Conservation (phyloP, 2,329 filamentous ascomycete species). For the Diaporthe aspalathi region DNA sequence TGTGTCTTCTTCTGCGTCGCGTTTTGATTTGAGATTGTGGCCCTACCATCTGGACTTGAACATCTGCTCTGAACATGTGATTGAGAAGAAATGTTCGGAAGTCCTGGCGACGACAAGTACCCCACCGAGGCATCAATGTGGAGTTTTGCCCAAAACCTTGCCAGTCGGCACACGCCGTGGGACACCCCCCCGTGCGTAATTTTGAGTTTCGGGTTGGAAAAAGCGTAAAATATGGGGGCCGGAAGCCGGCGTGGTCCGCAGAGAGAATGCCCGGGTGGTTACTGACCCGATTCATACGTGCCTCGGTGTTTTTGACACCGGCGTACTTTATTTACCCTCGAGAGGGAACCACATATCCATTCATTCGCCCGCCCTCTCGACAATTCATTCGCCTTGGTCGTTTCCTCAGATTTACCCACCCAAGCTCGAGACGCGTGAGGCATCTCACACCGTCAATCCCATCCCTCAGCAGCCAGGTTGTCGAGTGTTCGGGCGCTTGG, state of each 20-base stretch:
- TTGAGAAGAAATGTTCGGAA: no score
- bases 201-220: slow-evolving; percentile 7
- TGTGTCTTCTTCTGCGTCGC: no score
- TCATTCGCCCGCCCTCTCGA: no score
- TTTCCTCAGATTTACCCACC: no score
- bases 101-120: neutral
- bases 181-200: slow-evolving; percentile 11
- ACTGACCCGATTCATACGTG: neutral
- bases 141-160: neutral
- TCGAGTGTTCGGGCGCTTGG: neutral
- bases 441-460: neutral
- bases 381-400: neutral
- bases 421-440: neutral
- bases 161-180: neutral
- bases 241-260: slow-evolving; percentile 1
- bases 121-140: neutral
- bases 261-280: neutral
- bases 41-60: no score
- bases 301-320: neutral
- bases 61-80: fast-evolving
- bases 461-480: no score
- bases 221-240: slow-evolving; percentile 18
- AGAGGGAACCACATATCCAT: no score
- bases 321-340: slow-evolving; percentile 13
- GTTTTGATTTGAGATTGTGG: no score